phyloP scores from a whole-genome alignment of 495 filamentous ascomycete genomes.

The Acidiella bohemica region DNA sequence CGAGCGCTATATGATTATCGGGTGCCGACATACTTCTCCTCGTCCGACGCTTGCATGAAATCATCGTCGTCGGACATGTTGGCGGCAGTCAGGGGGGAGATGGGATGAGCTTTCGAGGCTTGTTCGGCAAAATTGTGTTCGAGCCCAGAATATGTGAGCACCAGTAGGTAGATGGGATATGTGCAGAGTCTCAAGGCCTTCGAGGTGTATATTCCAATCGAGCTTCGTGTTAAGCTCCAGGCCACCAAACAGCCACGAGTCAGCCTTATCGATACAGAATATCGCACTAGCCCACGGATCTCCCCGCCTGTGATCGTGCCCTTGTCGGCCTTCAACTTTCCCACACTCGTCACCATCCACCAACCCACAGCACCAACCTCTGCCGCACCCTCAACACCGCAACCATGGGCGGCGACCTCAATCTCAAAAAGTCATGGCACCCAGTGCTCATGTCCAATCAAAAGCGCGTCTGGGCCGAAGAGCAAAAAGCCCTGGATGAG shows the following conservation, averaged over 20 bases:
- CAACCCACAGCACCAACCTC: conserved; percentile 2
- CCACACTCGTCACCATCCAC: not conserved
- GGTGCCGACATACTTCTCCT: conserved; percentile 51
- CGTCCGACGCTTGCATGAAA: conserved; percentile 97
- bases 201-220: too few species aligned
- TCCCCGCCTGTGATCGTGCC: too few species aligned
- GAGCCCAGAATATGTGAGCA: too few species aligned
- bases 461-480: conserved; percentile 67
- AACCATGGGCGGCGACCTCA: conserved; percentile 75
- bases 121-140: too few species aligned
- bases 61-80: conserved; percentile 90
- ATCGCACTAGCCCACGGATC: too few species aligned
- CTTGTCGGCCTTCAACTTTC: not conserved
- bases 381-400: conserved; percentile 1
- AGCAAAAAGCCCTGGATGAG: conserved; percentile 89
- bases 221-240: too few species aligned
- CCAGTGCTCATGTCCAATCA: conserved; percentile 73
- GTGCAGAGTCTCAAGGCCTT: too few species aligned
- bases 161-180: too few species aligned
- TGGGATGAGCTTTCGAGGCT: too few species aligned
- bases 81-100: too few species aligned
- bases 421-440: conserved; percentile 98
- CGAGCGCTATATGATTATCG: conserved; percentile 13
- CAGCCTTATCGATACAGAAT: too few species aligned
- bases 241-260: too few species aligned